phyloP scores from a whole-genome alignment of 2,329 filamentous ascomycete species.

The Sporothrix sp. region DNA sequence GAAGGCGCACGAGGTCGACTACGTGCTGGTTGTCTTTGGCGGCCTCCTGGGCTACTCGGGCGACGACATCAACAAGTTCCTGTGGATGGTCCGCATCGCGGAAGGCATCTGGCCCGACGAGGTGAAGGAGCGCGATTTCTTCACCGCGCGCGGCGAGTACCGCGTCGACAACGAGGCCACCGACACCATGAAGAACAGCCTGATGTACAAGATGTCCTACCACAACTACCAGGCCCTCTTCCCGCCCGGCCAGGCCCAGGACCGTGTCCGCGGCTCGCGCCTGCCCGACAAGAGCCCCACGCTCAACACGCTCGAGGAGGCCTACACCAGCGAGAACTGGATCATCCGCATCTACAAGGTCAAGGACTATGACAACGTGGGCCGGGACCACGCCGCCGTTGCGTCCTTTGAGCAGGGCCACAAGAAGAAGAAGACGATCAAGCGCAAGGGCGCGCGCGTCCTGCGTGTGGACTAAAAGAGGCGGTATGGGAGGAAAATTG shows the following conservation, averaged over 20 bases:
- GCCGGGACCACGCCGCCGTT: constrained; percentile 67
- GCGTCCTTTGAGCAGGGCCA: constrained; percentile 66
- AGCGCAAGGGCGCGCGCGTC: constrained; percentile 62
- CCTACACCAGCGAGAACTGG: constrained; percentile 99
- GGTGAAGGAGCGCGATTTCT: constrained; percentile 93
- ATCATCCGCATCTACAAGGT: constrained; percentile 99
- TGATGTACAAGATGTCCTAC: constrained; percentile 99
- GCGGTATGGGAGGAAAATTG: constrained; percentile 7
- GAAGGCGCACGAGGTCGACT: constrained; percentile 96
- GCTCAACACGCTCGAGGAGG: constrained; percentile 86
- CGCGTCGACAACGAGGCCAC: constrained; percentile 87
- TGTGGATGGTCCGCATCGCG: constrained; percentile 99
- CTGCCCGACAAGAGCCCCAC: constrained; percentile 78
- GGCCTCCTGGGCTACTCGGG: constrained; percentile 94
- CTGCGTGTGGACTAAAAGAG: constrained; percentile 50
- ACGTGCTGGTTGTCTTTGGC: constrained; percentile 94
- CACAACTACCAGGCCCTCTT: constrained; percentile 94
- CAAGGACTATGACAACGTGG: constrained; percentile 95
- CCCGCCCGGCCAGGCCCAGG: constrained; percentile 78
- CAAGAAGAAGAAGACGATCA: constrained; percentile 71
- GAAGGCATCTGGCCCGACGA: constrained; percentile 99
- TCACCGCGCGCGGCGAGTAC: constrained; percentile 89
- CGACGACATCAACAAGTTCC: constrained; percentile 99
- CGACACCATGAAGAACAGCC: constrained; percentile 95
- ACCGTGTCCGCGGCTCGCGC: constrained; percentile 74